These are phyloP conservation scores for Eutrema yunnanense DNA, from an alignment of 345 rosid species.

Conservation along the genomic window DNA sequence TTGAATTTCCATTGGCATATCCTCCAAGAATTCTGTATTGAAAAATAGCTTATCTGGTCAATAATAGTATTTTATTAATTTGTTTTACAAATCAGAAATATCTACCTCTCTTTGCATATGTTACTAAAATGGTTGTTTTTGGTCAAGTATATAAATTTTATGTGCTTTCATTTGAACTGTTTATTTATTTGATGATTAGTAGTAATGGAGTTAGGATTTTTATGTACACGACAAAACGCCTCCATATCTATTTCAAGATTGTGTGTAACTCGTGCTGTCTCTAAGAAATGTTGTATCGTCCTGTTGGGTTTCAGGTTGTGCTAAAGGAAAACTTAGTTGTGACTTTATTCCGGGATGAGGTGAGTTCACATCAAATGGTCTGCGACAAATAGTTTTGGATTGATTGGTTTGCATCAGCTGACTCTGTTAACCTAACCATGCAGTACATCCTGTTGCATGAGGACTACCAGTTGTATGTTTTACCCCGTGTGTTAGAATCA, in stretches of 20 bases:
- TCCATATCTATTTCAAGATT: background rate
- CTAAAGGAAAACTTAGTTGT: slow-evolving; percentile 90
- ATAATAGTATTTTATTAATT: background rate
- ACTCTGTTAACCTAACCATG: slow-evolving; percentile 34
- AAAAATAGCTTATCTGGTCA: background rate
- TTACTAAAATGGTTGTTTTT: background rate
- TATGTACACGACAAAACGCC: background rate
- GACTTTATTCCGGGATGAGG: slow-evolving; percentile 93
- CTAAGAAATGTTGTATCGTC: background rate
- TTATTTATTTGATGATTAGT: background rate
- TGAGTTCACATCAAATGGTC: slow-evolving; percentile 30
- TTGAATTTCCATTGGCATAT: background rate
- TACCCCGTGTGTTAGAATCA: slow-evolving; percentile 93
- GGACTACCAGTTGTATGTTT: slow-evolving; percentile 88
- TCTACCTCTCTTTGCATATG: background rate
- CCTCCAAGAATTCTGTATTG: background rate
- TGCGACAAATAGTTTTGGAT: background rate
- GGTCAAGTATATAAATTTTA: background rate
- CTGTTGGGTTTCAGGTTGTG: slow-evolving; percentile 60
- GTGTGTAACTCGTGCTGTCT: background rate
- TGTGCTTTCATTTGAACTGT: slow-evolving; percentile 8
- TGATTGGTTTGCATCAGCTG: slow-evolving; percentile 21
- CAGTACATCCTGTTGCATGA: slow-evolving; percentile 87
- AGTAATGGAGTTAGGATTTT: background rate
- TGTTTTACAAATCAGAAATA: background rate